Evolutionary conservation across 2,329 filamentous ascomycete species (phyloP).

Genomic region (Xylaria arbuscula): DNA sequence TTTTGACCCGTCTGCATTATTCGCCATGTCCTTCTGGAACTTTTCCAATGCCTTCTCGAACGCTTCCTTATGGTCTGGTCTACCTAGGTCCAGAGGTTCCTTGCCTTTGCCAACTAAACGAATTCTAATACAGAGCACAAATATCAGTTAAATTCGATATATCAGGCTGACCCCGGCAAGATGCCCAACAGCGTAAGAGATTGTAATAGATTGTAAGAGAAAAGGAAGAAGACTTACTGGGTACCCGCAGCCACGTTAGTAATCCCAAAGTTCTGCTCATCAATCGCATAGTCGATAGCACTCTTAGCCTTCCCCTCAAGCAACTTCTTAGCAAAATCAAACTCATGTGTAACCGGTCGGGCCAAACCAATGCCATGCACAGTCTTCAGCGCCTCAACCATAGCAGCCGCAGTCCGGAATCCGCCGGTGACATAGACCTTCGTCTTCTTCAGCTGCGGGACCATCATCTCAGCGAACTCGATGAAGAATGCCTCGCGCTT

Average conservation of each 20-base stretch:
- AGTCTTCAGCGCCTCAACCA: constrained; percentile 66
- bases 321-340: constrained; percentile 48
- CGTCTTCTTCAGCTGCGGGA: constrained; percentile 59
- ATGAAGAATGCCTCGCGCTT: constrained; percentile 76
- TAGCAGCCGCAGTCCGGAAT: constrained; percentile 64
- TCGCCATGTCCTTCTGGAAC: constrained; percentile 49
- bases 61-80: constrained; percentile 47
- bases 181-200: background rate
- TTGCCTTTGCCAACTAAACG: constrained; percentile 50
- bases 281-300: constrained; percentile 60
- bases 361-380: constrained; percentile 71
- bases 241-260: constrained; percentile 48
- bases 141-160: background rate
- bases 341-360: constrained; percentile 51
- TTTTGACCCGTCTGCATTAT: constrained; percentile 49
- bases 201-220: background rate
- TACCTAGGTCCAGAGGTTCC: constrained; percentile 48
- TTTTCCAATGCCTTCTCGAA: constrained; percentile 49
- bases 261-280: constrained; percentile 62
- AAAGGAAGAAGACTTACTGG: constrained; percentile 45
- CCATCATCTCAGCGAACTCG: constrained; percentile 69
- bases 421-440: constrained; percentile 70
- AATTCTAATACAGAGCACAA: constrained; percentile 41
- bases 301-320: constrained; percentile 57
- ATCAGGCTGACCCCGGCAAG: background rate